Percentiles rank a stretch among this genome's conserved stretches.
Evolutionary conservation across 352 stramenopile species (phyloP).

Genomic region (Globisporangium perplexum): DNA sequence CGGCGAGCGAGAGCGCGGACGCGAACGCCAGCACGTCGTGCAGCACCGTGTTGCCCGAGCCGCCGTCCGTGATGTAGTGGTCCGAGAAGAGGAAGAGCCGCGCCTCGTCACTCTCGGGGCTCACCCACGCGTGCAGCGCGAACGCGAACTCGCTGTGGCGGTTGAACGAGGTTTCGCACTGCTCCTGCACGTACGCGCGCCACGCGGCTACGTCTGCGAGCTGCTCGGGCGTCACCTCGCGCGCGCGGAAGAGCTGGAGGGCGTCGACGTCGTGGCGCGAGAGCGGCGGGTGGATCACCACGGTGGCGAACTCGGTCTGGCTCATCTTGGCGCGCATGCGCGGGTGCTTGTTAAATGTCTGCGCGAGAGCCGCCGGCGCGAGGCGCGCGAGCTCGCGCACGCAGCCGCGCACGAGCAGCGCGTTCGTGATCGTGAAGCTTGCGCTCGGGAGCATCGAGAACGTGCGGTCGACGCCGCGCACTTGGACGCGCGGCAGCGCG

Average conservation of each 20-base stretch:
- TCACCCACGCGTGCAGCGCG: not conserved
- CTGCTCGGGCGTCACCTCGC: not conserved
- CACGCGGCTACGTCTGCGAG: not conserved
- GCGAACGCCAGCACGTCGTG: conserved; percentile 22
- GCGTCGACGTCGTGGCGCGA: not conserved
- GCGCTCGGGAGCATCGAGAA: not conserved
- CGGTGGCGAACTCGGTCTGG: not conserved
- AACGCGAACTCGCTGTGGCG: not conserved
- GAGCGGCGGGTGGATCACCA: not conserved
- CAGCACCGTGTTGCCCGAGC: conserved; percentile 27
- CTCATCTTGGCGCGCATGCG: conserved; percentile 1
- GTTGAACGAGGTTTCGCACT: not conserved
- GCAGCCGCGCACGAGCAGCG: not conserved
- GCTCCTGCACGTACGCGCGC: not conserved
- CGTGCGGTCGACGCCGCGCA: not conserved
- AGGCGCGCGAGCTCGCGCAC: not conserved
- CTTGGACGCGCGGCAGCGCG: not conserved
- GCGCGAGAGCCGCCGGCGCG: not conserved
- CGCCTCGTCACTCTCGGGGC: conserved; percentile 11
- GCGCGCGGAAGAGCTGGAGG: not conserved
- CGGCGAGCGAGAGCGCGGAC: conserved; percentile 8
- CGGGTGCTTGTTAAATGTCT: conserved; percentile 6
- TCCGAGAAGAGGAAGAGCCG: conserved; percentile 46
- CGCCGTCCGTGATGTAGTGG: conserved; percentile 39
- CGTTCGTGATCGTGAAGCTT: not conserved